These are phyloP conservation scores for Ascochyta pisi DNA, from an alignment of 2,329 filamentous ascomycete species.

Conservation along the genomic window DNA sequence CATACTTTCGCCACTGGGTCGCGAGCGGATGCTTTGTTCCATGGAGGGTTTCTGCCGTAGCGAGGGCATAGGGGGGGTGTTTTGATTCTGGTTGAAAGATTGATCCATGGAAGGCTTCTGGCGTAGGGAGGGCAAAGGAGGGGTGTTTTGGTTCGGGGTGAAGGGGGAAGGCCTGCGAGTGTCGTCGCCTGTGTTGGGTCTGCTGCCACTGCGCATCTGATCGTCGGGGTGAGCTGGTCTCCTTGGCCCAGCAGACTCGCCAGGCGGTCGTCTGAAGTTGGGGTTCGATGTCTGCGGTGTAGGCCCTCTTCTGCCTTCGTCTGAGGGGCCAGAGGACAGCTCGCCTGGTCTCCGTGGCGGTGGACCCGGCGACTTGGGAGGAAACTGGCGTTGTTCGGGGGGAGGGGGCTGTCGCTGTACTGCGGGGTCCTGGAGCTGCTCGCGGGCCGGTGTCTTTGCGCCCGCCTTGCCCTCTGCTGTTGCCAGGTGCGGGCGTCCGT, in stretches of 20 bases:
- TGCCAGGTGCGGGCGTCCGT: conserved; percentile 49
- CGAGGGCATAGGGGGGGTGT: conserved; percentile 35
- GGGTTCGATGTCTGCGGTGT: conserved; percentile 22
- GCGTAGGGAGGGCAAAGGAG: conserved; percentile 37
- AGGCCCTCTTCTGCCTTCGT: conserved; percentile 26
- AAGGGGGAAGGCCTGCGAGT: conserved; percentile 35
- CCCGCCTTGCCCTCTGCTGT: conserved; percentile 38
- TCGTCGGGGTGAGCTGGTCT: conserved; percentile 31
- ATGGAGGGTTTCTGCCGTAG: conserved; percentile 43
- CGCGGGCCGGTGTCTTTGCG: conserved; percentile 12
- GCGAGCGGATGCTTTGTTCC: conserved; percentile 43
- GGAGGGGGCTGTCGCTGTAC: conserved; percentile 23
- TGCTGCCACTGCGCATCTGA: conserved; percentile 24
- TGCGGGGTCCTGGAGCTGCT: conserved; percentile 18
- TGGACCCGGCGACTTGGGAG: conserved; percentile 32
- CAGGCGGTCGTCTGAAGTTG: conserved; percentile 33
- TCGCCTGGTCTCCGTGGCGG: conserved; percentile 32
- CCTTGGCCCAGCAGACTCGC: conserved; percentile 30
- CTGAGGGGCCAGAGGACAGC: conserved; percentile 16
- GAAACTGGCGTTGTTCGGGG: conserved; percentile 26
- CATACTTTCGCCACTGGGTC: conserved; percentile 47
- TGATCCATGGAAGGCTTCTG: conserved; percentile 46
- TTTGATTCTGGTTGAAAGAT: conserved; percentile 26
- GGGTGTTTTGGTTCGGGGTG: conserved; percentile 28
- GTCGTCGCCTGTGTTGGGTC: conserved; percentile 41